Evolutionary conservation across 2,329 filamentous ascomycete species (phyloP).

Genomic region (Phoma sp.): DNA sequence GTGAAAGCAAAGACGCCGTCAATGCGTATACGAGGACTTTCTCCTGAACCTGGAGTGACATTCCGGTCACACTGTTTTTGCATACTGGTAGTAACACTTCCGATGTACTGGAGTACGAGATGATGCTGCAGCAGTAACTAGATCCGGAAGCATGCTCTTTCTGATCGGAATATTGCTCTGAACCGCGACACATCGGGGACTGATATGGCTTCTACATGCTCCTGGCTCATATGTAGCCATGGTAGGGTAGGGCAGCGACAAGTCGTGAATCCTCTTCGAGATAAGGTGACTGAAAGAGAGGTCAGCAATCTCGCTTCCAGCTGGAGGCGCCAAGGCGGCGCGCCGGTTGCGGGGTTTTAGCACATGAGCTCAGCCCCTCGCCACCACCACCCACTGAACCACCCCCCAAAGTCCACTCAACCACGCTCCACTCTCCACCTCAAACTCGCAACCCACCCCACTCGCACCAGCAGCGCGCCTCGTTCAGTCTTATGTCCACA

Average conservation of each 20-base stretch:
- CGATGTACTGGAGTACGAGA: background rate
- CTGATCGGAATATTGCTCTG: background rate
- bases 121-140: background rate
- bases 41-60: background rate
- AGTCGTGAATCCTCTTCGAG: background rate
- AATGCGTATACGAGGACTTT: background rate
- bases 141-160: background rate
- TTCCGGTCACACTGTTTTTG: background rate
- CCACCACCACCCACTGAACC: constrained; percentile 7
- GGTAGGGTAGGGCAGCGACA: background rate
- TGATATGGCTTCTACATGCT: background rate
- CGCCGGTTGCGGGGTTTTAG: constrained; percentile 10
- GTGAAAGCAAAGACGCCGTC: background rate
- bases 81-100: background rate
- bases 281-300: background rate
- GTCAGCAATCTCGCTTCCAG: constrained; percentile 7
- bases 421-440: constrained; percentile 10
- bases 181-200: background rate
- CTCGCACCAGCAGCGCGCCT: constrained; percentile 35
- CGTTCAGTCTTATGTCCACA: constrained; percentile 48
- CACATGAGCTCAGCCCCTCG: constrained; percentile 2
- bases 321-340: constrained; percentile 4
- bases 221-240: too few relatives aligned
- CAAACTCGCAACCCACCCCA: background rate
- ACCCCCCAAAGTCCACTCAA: background rate